Conservation (phyloP, 2,329 filamentous ascomycete species). For the Aspergillus transmontanensis region DNA sequence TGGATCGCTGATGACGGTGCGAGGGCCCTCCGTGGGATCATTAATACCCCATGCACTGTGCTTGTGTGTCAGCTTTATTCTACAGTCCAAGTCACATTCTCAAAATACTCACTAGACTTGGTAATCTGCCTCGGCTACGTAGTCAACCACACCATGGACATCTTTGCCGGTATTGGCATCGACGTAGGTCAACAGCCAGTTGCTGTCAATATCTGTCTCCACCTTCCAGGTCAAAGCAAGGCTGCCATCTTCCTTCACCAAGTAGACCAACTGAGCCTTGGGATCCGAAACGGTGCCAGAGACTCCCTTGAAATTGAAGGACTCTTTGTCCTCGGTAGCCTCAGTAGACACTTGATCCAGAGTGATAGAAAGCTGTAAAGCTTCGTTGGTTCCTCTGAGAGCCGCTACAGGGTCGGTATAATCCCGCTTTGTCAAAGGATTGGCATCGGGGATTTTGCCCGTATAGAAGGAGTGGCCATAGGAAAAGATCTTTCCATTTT, state of each 20-base stretch:
- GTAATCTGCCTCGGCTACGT: constrained; percentile 17
- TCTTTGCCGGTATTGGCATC: constrained; percentile 10
- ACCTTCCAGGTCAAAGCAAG: constrained; percentile 16
- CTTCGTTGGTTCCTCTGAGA: constrained; percentile 3
- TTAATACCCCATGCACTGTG: constrained; percentile 18
- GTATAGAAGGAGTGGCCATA: constrained; percentile 20
- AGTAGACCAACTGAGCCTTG: constrained; percentile 15
- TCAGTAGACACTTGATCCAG: constrained; percentile 2
- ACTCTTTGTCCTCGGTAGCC: not conserved
- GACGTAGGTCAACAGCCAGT: constrained; percentile 20
- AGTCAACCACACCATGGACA: constrained; percentile 19
- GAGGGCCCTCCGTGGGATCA: constrained; percentile 17
- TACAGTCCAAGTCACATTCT: not conserved
- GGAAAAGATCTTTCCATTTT: constrained; percentile 19
- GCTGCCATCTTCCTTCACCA: constrained; percentile 8
- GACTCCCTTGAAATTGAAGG: constrained; percentile 13
- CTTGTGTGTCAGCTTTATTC: not conserved
- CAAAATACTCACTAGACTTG: constrained; percentile 17
- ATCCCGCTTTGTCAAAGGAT: constrained; percentile 1
- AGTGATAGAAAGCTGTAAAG: constrained; percentile 9
- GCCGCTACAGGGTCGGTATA: constrained; percentile 12
- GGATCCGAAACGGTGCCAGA: constrained; percentile 17
- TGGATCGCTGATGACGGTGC: constrained; percentile 12
- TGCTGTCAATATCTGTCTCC: constrained; percentile 16
- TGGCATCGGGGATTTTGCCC: constrained; percentile 8